Base-by-base conservation (phyloP, 2,329 filamentous ascomycete species). In the Seiridium unicorne region DNA sequence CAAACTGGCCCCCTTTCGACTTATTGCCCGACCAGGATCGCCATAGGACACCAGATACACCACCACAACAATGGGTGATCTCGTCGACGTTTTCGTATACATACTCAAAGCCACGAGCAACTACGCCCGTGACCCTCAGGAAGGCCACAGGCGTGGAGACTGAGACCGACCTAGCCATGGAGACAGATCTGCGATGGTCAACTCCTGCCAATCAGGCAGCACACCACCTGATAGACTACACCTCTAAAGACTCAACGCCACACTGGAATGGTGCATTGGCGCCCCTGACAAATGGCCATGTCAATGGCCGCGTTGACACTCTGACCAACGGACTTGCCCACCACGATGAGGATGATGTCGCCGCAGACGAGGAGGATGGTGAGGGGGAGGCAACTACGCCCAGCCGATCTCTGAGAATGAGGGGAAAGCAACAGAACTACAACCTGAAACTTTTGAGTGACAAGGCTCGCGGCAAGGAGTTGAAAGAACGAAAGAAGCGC, bases 401-500 rank as follows among this genome's bases (percentile, higher is more conserved):
- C 0, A 83, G 77, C 57, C 78, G 83, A 60, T 80, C 81, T 1
- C 70, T 84, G 18, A 78, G 84, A 48, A 72, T 74, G 13, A 78
- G 84, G 57, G 77, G 72, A 18, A 75, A 74, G 47, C 79, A 78
- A 59, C 81, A 82, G 61, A 77, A 79, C 31, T 88, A 88, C 67
- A 88, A 88, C 63, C 70, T 88, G 44, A 87, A 86, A 68, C 75
- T 81, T 10, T 72, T 88, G 13, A 87, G 81, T 69, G 83, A 84
- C 65, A 81, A 83, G 65, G 83, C 83, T 5, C 78, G 84, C 56
- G 83, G 84, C 3, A 82, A 77, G 64, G 79, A 81, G 48, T 68
- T 70, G 18, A 77, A 76, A 62, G 81, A 79, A 63, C 76, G 76
- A n/a, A 74, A 75, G 58, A 73, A 73, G 59, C 70, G 66, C 64